Evolutionary conservation across 2,329 filamentous ascomycete species (phyloP).

Genomic region (Torrubiellomyces zombiae): DNA sequence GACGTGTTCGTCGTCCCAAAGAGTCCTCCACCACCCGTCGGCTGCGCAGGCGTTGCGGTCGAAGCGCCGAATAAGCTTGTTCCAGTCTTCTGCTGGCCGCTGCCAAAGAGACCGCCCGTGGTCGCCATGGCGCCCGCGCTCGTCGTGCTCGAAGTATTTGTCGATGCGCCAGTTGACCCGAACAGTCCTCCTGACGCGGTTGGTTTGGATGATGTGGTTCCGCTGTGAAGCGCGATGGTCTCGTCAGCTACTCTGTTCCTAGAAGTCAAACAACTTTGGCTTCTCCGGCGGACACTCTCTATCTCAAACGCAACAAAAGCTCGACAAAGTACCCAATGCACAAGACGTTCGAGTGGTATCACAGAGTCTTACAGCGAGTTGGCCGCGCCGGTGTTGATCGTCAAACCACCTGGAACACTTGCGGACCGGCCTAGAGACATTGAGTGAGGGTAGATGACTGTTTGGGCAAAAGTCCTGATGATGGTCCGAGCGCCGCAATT

Average conservation of each 20-base stretch:
- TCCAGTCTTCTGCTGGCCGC: slow-evolving; percentile 10
- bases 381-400: slow-evolving; percentile 46
- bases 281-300: no score
- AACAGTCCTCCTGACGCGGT: slow-evolving; percentile 20
- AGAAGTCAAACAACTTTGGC: no score
- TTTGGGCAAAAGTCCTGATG: no score
- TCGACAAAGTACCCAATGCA: background rate
- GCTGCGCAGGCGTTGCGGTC: slow-evolving; percentile 8
- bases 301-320: no score
- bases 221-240: slow-evolving; percentile 6
- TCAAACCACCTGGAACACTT: slow-evolving; percentile 42
- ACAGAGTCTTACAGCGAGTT: slow-evolving; percentile 25
- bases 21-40: slow-evolving; percentile 11
- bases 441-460: no score
- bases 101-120: slow-evolving; percentile 20
- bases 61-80: slow-evolving; percentile 15
- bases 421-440: slow-evolving; percentile 40
- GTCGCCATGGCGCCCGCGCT: slow-evolving; percentile 18
- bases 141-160: slow-evolving; percentile 12
- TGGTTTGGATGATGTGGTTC: slow-evolving; percentile 13
- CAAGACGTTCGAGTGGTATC: background rate
- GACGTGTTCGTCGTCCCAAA: slow-evolving; percentile 14
- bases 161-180: slow-evolving; percentile 13
- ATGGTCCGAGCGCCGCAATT: no score
- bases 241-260: slow-evolving; percentile 3